phyloP scores from a whole-genome alignment of 2,329 filamentous ascomycete species.

The Intubia oerlemansii region DNA sequence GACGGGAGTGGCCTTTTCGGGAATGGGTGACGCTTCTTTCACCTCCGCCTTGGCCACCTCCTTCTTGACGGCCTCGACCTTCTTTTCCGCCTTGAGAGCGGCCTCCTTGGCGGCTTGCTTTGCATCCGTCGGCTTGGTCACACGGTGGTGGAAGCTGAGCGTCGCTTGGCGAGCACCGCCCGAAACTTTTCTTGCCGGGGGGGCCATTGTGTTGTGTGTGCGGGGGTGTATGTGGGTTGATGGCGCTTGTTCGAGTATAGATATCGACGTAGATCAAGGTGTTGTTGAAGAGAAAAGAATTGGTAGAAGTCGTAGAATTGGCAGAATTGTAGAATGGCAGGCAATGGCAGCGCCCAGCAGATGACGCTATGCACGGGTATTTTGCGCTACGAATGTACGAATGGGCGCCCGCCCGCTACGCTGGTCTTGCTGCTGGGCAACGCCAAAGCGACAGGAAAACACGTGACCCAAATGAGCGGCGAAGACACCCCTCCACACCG shows the following conservation, averaged over 20 bases:
- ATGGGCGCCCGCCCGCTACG: too few species aligned
- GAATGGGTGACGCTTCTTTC: neutral
- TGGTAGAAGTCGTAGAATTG: too few species aligned
- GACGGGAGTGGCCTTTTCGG: neutral
- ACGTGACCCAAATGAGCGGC: slow-evolving; percentile 25
- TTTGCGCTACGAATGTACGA: too few species aligned
- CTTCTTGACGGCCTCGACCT: slow-evolving; percentile 7
- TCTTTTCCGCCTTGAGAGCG: slow-evolving; percentile 9
- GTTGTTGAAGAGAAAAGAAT: too few species aligned
- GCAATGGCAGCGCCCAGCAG: too few species aligned
- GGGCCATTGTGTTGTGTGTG: too few species aligned
- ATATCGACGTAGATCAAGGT: too few species aligned
- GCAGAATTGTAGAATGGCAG: too few species aligned
- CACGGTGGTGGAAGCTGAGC: slow-evolving; percentile 33
- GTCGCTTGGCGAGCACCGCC: slow-evolving; percentile 28
- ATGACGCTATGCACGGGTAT: too few species aligned
- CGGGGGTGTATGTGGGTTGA: too few species aligned
- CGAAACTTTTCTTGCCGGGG: slow-evolving; percentile 27
- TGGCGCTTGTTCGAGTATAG: too few species aligned
- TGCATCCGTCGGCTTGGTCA: slow-evolving; percentile 27
- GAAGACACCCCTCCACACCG: too few species aligned
- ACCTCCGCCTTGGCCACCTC: slow-evolving; percentile 1
- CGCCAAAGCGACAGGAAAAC: slow-evolving; percentile 25
- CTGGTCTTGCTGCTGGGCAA: slow-evolving; percentile 31
- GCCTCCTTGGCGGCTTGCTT: slow-evolving; percentile 23